Conservation (phyloP, 208 protist genomes). For the Trypanosomatidae sp. region DNA sequence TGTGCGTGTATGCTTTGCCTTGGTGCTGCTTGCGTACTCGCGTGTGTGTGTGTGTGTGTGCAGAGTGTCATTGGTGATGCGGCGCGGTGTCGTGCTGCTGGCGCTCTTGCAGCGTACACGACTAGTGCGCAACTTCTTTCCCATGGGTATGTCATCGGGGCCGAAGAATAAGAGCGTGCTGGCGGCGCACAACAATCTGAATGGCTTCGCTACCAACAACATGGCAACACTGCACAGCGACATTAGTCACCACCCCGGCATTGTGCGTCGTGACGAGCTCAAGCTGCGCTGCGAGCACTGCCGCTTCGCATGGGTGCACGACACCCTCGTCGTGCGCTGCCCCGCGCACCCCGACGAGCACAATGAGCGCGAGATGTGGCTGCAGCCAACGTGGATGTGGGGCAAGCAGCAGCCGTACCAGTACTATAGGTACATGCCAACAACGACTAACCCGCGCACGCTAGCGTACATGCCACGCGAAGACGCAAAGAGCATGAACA, state of each 20-base stretch:
- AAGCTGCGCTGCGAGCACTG: slow-evolving; percentile 71
- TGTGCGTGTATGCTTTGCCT: too few species aligned
- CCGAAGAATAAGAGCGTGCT: slow-evolving; percentile 55
- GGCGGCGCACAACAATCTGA: slow-evolving; percentile 41
- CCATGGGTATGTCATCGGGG: slow-evolving; percentile 42
- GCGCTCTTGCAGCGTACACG: too few species aligned
- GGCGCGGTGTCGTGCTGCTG: too few species aligned
- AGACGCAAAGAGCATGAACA: slow-evolving; percentile 79
- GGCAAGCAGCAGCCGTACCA: slow-evolving; percentile 74
- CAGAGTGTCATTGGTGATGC: too few species aligned
- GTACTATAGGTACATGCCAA: slow-evolving; percentile 77
- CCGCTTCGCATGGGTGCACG: slow-evolving; percentile 61
- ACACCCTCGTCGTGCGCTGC: slow-evolving; percentile 67
- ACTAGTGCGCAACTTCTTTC: slow-evolving; percentile 45
- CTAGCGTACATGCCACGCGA: slow-evolving; percentile 55
- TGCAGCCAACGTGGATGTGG: slow-evolving; percentile 79
- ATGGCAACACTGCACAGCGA: slow-evolving; percentile 51
- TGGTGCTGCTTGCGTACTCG: too few species aligned
- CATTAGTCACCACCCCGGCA: slow-evolving; percentile 32
- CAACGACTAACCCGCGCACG: slow-evolving; percentile 61
- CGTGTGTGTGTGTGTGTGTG: too few species aligned
- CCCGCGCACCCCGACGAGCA: slow-evolving; percentile 47
- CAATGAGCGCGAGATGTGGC: slow-evolving; percentile 78
- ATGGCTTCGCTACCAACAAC: slow-evolving; percentile 31
- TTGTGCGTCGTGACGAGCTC: slow-evolving; percentile 46